phyloP scores from a whole-genome alignment of 2,329 filamentous ascomycete species.

The Xylaria sp. region DNA sequence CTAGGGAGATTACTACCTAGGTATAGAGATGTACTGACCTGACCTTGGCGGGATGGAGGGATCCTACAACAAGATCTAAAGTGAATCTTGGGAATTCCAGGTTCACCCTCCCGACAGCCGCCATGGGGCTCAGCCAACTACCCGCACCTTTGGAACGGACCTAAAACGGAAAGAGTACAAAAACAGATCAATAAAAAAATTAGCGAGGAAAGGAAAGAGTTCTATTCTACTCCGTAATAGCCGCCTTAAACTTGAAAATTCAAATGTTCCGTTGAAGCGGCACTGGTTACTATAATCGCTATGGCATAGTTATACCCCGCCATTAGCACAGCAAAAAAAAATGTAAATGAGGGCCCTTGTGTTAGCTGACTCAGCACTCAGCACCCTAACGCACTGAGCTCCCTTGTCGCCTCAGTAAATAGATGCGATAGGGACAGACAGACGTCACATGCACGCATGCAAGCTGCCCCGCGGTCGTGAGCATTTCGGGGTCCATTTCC shows the following conservation, averaged over 20 bases:
- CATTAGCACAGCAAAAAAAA: neutral
- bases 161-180: neutral
- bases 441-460: constrained; percentile 26
- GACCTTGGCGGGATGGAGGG: constrained; percentile 7
- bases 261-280: too few species aligned
- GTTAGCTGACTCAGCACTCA: constrained; percentile 23
- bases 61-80: neutral
- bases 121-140: neutral
- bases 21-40: neutral
- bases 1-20: neutral
- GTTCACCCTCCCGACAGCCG: constrained; percentile 28
- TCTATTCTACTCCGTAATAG: too few species aligned
- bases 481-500: constrained; percentile 7
- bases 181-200: neutral
- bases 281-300: neutral
- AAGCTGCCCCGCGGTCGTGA: constrained; percentile 20
- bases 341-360: neutral
- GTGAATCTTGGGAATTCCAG: neutral
- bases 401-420: neutral
- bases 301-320: neutral
- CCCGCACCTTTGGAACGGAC: neutral
- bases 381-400: neutral
- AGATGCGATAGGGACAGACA: constrained; percentile 5
- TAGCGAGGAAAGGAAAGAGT: neutral
- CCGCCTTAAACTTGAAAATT: too few species aligned